Percentiles rank a stretch among this genome's conserved stretches.
phyloP scores from a whole-genome alignment of 768 basidiomycete species.

The Pisolithus orientalis region DNA sequence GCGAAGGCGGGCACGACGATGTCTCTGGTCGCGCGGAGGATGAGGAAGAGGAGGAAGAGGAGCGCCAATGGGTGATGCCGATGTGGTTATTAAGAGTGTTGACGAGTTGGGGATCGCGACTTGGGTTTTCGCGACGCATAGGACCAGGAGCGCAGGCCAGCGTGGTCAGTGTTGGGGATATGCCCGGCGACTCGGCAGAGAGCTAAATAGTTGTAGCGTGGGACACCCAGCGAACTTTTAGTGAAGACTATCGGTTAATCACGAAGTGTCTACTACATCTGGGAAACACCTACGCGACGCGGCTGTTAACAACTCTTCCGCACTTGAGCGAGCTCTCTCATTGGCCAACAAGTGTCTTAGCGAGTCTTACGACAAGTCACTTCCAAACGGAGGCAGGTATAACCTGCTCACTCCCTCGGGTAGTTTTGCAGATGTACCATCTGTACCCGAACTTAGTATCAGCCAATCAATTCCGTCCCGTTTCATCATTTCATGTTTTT shows the following conservation, averaged over 20 bases:
- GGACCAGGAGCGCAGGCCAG: conserved; percentile 12
- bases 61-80: conserved; percentile 56
- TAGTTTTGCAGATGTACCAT: too few relatives aligned
- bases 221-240: too few relatives aligned
- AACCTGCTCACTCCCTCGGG: too few relatives aligned
- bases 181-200: conserved; percentile 1
- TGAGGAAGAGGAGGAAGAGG: conserved; percentile 34
- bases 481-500: background rate
- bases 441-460: background rate
- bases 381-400: too few relatives aligned
- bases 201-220: too few relatives aligned
- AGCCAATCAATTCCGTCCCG: background rate
- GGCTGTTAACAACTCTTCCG: too few relatives aligned
- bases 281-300: too few relatives aligned
- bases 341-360: too few relatives aligned
- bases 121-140: conserved; percentile 37
- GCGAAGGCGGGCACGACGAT: conserved; percentile 20
- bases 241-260: background rate
- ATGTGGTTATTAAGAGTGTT: conserved; percentile 76
- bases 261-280: background rate
- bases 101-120: conserved; percentile 67
- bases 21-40: conserved; percentile 12
- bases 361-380: too few relatives aligned
- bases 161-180: conserved; percentile 10
- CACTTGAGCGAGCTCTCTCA: too few relatives aligned